A percentile compares a stretch with the other conserved stretches of the same genome.
These are phyloP conservation scores for Solanum tarijense DNA, from an alignment of 257 asterid genomes.

Conservation along the genomic window DNA sequence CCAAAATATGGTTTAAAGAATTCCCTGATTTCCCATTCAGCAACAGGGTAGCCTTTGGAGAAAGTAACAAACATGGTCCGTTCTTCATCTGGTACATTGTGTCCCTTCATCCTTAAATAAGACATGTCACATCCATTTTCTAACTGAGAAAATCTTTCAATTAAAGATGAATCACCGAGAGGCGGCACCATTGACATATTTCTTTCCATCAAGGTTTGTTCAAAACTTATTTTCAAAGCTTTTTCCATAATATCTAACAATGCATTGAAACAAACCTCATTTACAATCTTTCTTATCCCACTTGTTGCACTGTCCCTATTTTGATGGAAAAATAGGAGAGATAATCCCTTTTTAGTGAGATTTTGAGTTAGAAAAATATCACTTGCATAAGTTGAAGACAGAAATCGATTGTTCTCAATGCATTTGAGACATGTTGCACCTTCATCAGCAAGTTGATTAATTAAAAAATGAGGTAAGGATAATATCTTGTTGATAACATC, in stretches of 20 bases:
- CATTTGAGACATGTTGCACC: conserved; percentile 39
- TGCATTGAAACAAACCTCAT: conserved; percentile 23
- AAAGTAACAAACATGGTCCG: conserved; percentile 56
- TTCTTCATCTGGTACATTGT: conserved; percentile 7
- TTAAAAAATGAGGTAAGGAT: conserved; percentile 15
- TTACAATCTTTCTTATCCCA: conserved; percentile 8
- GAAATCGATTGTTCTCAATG: conserved; percentile 1
- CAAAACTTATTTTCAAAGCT: conserved; percentile 15
- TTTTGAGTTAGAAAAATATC: conserved; percentile 33
- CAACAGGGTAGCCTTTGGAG: conserved; percentile 52
- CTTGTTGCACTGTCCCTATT: background rate
- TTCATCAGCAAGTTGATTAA: conserved; percentile 39
- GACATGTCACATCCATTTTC: background rate
- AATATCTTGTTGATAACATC: conserved; percentile 18
- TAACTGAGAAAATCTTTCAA: conserved; percentile 4
- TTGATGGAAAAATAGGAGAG: conserved; percentile 22
- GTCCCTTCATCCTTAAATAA: background rate
- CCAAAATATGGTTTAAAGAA: conserved; percentile 32
- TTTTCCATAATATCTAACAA: conserved; percentile 31
- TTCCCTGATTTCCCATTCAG: conserved; percentile 33
- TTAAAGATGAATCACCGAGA: background rate
- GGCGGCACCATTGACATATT: background rate
- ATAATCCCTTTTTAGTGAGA: conserved; percentile 13
- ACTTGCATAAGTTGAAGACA: background rate
- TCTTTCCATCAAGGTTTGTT: background rate